Evolutionary conservation across 768 basidiomycete species (phyloP).

Genomic region (Phaeotremella skinneri): DNA sequence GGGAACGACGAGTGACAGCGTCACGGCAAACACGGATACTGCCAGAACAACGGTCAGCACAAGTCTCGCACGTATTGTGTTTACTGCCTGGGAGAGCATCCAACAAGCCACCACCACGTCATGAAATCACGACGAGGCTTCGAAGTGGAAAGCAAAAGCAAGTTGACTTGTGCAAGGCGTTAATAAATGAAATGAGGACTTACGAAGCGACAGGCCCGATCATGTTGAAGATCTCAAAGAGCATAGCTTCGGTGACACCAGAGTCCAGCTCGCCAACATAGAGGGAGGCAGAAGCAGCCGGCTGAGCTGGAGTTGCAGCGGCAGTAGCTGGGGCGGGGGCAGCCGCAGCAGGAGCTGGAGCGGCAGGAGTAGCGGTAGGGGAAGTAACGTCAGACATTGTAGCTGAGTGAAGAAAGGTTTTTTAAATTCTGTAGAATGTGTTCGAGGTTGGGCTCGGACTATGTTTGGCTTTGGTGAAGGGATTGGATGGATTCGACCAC

Average conservation of each 20-base stretch:
- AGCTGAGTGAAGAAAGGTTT: slow-evolving; percentile 11
- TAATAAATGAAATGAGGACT: too few species aligned
- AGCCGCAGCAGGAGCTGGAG: slow-evolving; percentile 36
- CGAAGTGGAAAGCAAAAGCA: neutral
- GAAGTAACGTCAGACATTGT: slow-evolving; percentile 21
- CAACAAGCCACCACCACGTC: too few species aligned
- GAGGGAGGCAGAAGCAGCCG: slow-evolving; percentile 61
- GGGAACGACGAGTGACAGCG: slow-evolving; percentile 97
- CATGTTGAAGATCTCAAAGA: slow-evolving; percentile 99
- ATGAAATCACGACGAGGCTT: neutral
- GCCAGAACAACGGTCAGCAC: neutral
- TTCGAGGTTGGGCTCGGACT: slow-evolving; percentile 18
- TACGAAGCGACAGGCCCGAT: slow-evolving; percentile 97
- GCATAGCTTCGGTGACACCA: slow-evolving; percentile 97
- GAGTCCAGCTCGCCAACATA: slow-evolving; percentile 99
- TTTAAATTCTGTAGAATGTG: slow-evolving; percentile 1
- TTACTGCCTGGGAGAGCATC: too few species aligned
- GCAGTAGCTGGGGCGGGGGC: slow-evolving; percentile 31
- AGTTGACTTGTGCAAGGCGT: too few species aligned
- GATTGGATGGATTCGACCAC: slow-evolving; percentile 43
- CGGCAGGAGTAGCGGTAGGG: slow-evolving; percentile 32
- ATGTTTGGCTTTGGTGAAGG: slow-evolving; percentile 8
- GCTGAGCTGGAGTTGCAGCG: slow-evolving; percentile 27
- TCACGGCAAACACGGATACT: slow-evolving; percentile 99
- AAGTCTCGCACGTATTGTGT: neutral